A percentile compares a stretch with the other conserved stretches of the same genome.
Evolutionary conservation across 2,329 filamentous ascomycete genomes (phyloP).

Genomic region (Capronia coronata): DNA sequence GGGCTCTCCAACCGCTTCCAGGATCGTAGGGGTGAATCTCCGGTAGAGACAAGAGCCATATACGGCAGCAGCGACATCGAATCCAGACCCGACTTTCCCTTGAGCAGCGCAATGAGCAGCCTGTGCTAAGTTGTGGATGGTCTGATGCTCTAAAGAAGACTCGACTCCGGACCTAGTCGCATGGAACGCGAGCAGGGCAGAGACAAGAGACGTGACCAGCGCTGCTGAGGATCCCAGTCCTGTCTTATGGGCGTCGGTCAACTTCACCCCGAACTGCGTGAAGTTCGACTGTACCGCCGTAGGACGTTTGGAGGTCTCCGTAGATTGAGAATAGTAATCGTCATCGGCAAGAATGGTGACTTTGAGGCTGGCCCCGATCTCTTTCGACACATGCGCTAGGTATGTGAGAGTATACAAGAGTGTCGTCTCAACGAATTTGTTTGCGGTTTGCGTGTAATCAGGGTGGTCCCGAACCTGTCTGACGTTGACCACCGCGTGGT

Average conservation of each 20-base stretch:
- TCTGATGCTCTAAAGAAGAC: conserved; percentile 17
- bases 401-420: conserved; percentile 84
- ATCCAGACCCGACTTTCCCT: conserved; percentile 92
- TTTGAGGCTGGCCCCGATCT: conserved; percentile 58
- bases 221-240: conserved; percentile 92
- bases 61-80: conserved; percentile 88
- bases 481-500: conserved; percentile 69
- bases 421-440: conserved; percentile 89
- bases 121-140: conserved; percentile 84
- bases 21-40: conserved; percentile 77
- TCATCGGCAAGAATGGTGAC: conserved; percentile 90
- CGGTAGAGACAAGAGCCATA: conserved; percentile 87
- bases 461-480: conserved; percentile 45
- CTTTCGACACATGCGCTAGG: conserved; percentile 47
- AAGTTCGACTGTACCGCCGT: conserved; percentile 47
- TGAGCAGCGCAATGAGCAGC: conserved; percentile 91
- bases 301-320: conserved; percentile 28
- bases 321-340: conserved; percentile 83
- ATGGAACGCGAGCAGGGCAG: conserved; percentile 61
- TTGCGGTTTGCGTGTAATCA: conserved; percentile 39
- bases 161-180: conserved; percentile 10
- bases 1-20: conserved; percentile 61
- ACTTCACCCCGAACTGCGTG: conserved; percentile 66
- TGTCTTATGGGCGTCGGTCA: conserved; percentile 83
- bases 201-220: conserved; percentile 80